Percentiles rank a stretch among this genome's conserved stretches.
These are phyloP conservation scores for Calonectria hongkongensis DNA, from an alignment of 2,329 filamentous ascomycete species.

Conservation along the genomic window DNA sequence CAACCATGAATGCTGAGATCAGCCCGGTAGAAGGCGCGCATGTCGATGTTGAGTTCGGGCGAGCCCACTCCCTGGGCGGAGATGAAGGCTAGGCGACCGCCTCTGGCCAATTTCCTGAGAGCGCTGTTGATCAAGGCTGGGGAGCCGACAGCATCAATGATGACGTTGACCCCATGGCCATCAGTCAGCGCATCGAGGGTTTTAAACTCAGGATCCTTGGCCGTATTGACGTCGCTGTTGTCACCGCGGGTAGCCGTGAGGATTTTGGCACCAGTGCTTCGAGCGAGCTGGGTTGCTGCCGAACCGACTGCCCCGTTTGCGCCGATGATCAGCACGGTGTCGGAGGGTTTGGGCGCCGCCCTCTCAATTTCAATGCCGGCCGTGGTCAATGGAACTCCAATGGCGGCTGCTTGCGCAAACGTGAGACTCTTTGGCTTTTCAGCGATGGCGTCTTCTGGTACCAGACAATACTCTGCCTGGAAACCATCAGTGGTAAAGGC, in stretches of 20 bases:
- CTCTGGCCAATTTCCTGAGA: not conserved
- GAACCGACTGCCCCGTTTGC: not conserved
- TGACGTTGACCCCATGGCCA: not conserved
- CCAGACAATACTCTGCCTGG: constrained; percentile 37
- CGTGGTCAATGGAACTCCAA: constrained; percentile 40
- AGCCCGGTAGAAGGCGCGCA: constrained; percentile 37
- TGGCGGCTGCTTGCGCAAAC: constrained; percentile 33
- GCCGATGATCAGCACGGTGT: not conserved
- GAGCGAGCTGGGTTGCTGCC: not conserved
- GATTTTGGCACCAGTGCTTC: not conserved
- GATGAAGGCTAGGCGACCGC: not conserved
- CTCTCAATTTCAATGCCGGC: constrained; percentile 35
- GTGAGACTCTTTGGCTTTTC: constrained; percentile 38
- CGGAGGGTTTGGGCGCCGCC: not conserved
- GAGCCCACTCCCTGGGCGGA: constrained; percentile 20
- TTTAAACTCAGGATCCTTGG: not conserved
- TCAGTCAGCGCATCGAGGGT: not conserved
- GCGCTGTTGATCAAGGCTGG: not conserved
- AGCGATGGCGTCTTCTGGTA: constrained; percentile 27
- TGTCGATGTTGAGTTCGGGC: constrained; percentile 31
- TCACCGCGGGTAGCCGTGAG: not conserved
- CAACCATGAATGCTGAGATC: constrained; percentile 36
- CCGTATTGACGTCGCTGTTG: not conserved
- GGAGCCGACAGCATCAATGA: not conserved
- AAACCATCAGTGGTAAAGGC: constrained; percentile 40